Evolutionary conservation across 2,329 filamentous ascomycete species (phyloP).

Genomic region (Fusarium sp.): DNA sequence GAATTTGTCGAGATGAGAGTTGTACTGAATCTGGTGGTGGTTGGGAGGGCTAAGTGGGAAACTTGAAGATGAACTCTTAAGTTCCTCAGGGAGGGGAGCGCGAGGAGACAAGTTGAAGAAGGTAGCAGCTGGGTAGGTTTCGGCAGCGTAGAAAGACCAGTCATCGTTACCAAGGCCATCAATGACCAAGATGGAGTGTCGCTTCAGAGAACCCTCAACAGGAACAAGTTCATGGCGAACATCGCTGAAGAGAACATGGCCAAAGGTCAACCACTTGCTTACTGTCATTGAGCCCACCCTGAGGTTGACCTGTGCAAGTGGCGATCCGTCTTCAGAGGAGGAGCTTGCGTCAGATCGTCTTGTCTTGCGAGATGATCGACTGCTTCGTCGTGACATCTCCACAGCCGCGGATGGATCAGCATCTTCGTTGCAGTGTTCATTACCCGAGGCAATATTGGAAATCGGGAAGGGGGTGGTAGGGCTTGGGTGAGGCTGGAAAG

Average conservation of each 20-base stretch:
- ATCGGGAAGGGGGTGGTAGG: conserved; percentile 58
- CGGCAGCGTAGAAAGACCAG: conserved; percentile 87
- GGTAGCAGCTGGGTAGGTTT: conserved; percentile 78
- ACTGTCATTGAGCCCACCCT: conserved; percentile 85
- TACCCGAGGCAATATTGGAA: conserved; percentile 52
- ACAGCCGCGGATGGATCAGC: conserved; percentile 43
- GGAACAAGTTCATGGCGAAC: conserved; percentile 75
- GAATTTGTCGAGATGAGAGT: conserved; percentile 71
- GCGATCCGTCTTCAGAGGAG: conserved; percentile 67
- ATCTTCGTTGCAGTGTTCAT: conserved; percentile 39
- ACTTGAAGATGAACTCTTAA: conserved; percentile 55
- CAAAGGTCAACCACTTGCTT: conserved; percentile 88
- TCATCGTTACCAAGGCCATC: conserved; percentile 89
- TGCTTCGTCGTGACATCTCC: conserved; percentile 46
- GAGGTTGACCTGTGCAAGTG: conserved; percentile 77
- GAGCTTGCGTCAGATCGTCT: conserved; percentile 60
- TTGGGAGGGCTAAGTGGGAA: conserved; percentile 72
- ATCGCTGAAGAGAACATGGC: conserved; percentile 84
- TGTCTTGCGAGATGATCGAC: conserved; percentile 48
- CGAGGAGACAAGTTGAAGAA: conserved; percentile 80
- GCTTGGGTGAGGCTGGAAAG: conserved; percentile 56
- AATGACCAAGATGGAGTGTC: conserved; percentile 76
- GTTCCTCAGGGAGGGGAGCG: conserved; percentile 60
- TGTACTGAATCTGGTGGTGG: conserved; percentile 79
- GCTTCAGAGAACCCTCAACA: conserved; percentile 53